Evolutionary conservation across 495 filamentous ascomycete genomes (phyloP).

Genomic region (Aspergillus homomorphus): DNA sequence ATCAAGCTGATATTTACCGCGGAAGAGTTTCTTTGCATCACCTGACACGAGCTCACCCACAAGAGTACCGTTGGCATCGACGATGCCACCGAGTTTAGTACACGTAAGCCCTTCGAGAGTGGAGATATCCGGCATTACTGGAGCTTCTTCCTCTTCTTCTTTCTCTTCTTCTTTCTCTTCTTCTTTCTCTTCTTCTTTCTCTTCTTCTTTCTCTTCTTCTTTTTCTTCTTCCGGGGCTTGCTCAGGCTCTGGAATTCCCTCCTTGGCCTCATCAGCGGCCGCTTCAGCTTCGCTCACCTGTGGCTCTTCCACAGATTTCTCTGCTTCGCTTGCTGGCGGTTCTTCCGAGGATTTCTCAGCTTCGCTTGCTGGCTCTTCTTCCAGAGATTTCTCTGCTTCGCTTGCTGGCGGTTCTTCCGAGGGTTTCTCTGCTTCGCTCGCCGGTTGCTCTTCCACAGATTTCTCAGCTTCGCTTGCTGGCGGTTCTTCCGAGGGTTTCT

Average conservation of each 20-base stretch:
- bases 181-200: background rate
- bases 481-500: too few species aligned
- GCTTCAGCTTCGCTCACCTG: constrained; percentile 21
- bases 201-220: background rate
- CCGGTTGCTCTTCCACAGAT: too few species aligned
- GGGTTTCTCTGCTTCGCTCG: too few species aligned
- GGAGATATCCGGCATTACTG: constrained; percentile 44
- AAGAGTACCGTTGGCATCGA: constrained; percentile 41
- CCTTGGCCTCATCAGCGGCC: constrained; percentile 21
- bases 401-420: too few species aligned
- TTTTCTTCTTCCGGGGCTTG: too few species aligned
- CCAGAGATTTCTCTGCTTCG: too few species aligned
- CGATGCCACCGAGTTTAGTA: constrained; percentile 52
- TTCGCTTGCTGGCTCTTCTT: too few species aligned
- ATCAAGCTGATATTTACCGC: constrained; percentile 44
- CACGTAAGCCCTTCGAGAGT: constrained; percentile 49
- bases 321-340: too few species aligned
- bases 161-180: background rate
- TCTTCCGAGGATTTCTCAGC: too few species aligned
- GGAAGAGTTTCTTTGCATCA: constrained; percentile 47
- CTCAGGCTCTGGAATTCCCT: constrained; percentile 16
- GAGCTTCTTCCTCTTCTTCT: background rate
- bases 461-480: too few species aligned
- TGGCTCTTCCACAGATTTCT: background rate
- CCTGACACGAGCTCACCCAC: constrained; percentile 52